Conservation (phyloP, 164 flowering plant genomes). For the Vitis riparia region DNA sequence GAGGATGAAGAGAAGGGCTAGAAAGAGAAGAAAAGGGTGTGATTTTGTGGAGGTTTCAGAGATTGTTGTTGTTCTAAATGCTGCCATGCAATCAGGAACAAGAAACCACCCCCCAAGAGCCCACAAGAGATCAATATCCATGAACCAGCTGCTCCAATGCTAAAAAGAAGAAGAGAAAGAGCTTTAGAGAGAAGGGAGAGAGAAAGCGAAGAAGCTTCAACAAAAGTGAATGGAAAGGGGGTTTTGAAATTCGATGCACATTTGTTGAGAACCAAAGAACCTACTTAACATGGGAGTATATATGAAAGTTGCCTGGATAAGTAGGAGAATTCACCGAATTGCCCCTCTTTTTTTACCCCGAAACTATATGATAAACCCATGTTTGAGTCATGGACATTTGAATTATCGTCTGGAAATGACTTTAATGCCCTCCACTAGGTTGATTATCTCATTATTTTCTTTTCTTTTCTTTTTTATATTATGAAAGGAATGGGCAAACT, state of each 20-base stretch:
- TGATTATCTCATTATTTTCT: too few species aligned
- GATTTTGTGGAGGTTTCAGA: conserved; percentile 25
- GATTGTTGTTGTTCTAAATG: conserved; percentile 20
- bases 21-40: conserved; percentile 27
- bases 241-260: conserved; percentile 48
- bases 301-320: conserved; percentile 19
- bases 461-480: too few species aligned
- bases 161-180: conserved; percentile 14
- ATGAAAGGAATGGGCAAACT: background rate
- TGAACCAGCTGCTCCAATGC: conserved; percentile 53
- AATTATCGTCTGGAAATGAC: background rate
- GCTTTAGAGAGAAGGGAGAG: conserved; percentile 18
- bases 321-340: conserved; percentile 8
- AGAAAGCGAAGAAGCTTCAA: conserved; percentile 33
- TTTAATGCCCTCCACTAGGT: background rate
- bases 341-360: conserved; percentile 5
- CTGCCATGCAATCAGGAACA: conserved; percentile 70
- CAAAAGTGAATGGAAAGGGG: conserved; percentile 36
- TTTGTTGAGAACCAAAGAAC: conserved; percentile 27
- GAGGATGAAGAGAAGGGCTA: conserved; percentile 32
- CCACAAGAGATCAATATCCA: conserved; percentile 85
- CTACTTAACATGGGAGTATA: conserved; percentile 20
- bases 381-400: background rate
- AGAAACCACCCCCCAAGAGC: conserved; percentile 69
- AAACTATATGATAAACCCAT: background rate